A percentile compares a stretch with the other conserved stretches of the same genome.
These are phyloP conservation scores for Aspergillus flavus DNA, from an alignment of 2,329 filamentous ascomycete genomes.

Conservation along the genomic window DNA sequence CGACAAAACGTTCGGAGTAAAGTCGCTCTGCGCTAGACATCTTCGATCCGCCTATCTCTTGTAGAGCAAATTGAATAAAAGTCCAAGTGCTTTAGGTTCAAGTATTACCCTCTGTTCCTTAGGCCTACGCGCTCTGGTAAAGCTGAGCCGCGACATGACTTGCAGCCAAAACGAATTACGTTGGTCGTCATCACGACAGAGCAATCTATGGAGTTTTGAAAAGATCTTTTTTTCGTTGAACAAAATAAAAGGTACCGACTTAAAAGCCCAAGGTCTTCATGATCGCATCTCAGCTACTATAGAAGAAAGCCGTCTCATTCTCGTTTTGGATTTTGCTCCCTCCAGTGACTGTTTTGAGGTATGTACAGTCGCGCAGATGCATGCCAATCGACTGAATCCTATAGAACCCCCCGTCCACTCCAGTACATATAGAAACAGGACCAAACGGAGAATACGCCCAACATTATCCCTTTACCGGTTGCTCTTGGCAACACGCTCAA, in stretches of 20 bases:
- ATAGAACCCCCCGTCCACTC: slow-evolving; percentile 45
- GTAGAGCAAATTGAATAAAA: neutral
- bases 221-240: slow-evolving; percentile 24
- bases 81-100: neutral
- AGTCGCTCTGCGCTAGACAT: neutral
- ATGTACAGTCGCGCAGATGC: slow-evolving; percentile 46
- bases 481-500: slow-evolving; percentile 99
- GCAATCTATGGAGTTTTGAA: slow-evolving; percentile 8
- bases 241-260: slow-evolving; percentile 28
- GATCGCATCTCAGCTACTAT: slow-evolving; percentile 46
- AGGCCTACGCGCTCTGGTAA: neutral
- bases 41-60: neutral
- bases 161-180: neutral
- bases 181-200: slow-evolving; percentile 2
- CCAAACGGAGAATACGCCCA: slow-evolving; percentile 43
- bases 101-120: neutral
- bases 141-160: neutral
- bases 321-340: slow-evolving; percentile 41
- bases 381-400: slow-evolving; percentile 46
- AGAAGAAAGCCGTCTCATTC: slow-evolving; percentile 43
- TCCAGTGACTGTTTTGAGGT: slow-evolving; percentile 40
- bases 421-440: slow-evolving; percentile 43
- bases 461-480: slow-evolving; percentile 81
- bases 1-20: slow-evolving; percentile 17
- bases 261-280: slow-evolving; percentile 37